Evolutionary conservation across 179 eudicot genomes (phyloP), one percentile per base, ranked within the genome.

Genomic region (Monotropa hypopitys): DNA sequence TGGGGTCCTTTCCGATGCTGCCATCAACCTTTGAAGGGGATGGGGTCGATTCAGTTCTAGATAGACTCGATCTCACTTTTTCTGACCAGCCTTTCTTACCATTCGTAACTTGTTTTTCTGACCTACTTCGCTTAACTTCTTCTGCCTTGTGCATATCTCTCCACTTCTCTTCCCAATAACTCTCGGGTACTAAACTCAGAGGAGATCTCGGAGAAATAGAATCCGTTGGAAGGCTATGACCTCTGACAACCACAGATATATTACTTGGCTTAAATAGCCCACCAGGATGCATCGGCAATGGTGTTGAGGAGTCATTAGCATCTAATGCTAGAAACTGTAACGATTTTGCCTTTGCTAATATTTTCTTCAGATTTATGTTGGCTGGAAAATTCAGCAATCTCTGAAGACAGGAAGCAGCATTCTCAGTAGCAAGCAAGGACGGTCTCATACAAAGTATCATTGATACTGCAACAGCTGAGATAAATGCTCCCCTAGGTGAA

Each of bases 161-260:
- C 99, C 99, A 95, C 77, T 91, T 91, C 79, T 91, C 97, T 87
- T 95, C 99, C 99, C 99, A 95, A 77, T 95, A 95, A 76, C 93
- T 95, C 81, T 93, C 97, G n/a, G 97, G 95, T 26, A 91, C 87
- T 67, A 79, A 73, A 81, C 78, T 80, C 45, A 83, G 77, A 20
- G 91, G 89, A 61, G 84, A 76, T 79, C 72, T 82, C 4, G 86
- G 86, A 59, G 87, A 83, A 83, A 76, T 73, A 56, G 89, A 83
- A 83, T 89, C 99, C 8, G 83, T 70, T 21, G 95, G 86, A 67
- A 80, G 84, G 80, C 90, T 93, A 85, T 87, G 95, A 70, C 90
- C 89, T 76, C 93, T 93, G 67, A 70, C 80, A 67, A 61, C 76
- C 71, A 33, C 51, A 46, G 86, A 63, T 84, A 12, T 61, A 28